Evolutionary conservation across 2,329 filamentous ascomycete genomes (phyloP).

Genomic region (Emergomyces pasteurianus): DNA sequence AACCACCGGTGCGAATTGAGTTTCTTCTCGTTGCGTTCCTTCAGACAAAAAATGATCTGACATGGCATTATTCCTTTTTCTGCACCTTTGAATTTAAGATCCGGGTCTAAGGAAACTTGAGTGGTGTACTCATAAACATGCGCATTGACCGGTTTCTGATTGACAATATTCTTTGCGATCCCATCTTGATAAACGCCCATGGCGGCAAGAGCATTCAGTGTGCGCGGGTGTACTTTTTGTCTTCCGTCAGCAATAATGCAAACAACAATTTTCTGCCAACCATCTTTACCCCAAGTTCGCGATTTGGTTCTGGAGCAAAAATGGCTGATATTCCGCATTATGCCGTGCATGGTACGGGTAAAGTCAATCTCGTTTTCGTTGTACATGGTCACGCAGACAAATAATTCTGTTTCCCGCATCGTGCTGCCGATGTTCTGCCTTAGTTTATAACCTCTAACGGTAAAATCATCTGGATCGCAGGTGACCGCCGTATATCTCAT

Average conservation of each 20-base stretch:
- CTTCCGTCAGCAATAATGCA: conserved; percentile 93
- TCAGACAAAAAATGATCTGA: conserved; percentile 96
- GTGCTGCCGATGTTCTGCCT: conserved; percentile 81
- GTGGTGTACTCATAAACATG: conserved; percentile 99
- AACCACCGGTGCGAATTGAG: conserved; percentile 98
- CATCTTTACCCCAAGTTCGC: conserved; percentile 89
- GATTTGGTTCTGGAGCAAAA: conserved; percentile 90
- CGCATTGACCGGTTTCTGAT: conserved; percentile 85
- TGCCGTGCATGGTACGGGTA: conserved; percentile 93
- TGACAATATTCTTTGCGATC: conserved; percentile 97
- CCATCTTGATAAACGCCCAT: conserved; percentile 98
- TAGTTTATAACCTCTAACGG: conserved; percentile 76
- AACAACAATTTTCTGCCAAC: conserved; percentile 98
- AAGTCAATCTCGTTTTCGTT: conserved; percentile 97
- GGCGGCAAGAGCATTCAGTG: conserved; percentile 83
- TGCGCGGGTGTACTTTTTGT: conserved; percentile 84
- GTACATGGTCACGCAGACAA: conserved; percentile 98
- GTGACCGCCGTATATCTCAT: conserved; percentile 99
- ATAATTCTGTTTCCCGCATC: conserved; percentile 79
- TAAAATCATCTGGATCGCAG: conserved; percentile 91
- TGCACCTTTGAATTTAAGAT: conserved; percentile 96
- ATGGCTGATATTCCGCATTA: conserved; percentile 96
- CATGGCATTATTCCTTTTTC: conserved; percentile 98
- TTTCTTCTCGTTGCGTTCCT: conserved; percentile 96
- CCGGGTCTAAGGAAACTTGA: conserved; percentile 87